A percentile compares a stretch with the other conserved stretches of the same genome.
phyloP scores from a whole-genome alignment of 306 rosid species.

The Lathyrus sativus region DNA sequence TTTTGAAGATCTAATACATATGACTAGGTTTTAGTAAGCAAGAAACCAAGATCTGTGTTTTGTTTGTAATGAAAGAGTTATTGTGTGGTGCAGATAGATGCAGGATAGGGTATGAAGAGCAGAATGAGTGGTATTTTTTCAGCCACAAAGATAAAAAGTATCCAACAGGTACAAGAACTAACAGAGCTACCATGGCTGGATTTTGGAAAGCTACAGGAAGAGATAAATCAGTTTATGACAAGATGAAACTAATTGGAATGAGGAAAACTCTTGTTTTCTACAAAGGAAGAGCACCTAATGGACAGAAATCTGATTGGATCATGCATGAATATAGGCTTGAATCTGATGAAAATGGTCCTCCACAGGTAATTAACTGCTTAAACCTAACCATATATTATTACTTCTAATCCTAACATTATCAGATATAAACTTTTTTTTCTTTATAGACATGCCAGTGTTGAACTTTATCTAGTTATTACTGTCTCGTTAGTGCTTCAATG shows the following conservation, averaged over 20 bases:
- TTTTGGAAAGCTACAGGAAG: conserved; percentile 98
- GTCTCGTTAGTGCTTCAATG: conserved; percentile 22
- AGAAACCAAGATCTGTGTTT: background rate
- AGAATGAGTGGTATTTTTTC: conserved; percentile 94
- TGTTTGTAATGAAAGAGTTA: background rate
- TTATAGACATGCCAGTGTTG: conserved; percentile 10
- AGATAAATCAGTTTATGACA: conserved; percentile 87
- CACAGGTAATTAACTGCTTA: conserved; percentile 56
- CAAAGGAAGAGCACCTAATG: conserved; percentile 94
- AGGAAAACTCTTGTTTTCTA: conserved; percentile 96
- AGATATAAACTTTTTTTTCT: background rate
- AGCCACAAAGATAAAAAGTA: conserved; percentile 97
- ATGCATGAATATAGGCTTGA: conserved; percentile 96
- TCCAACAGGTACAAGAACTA: conserved; percentile 97
- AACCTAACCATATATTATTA: conserved; percentile 36
- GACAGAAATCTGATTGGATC: conserved; percentile 95
- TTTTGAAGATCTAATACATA: conserved; percentile 26
- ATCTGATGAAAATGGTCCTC: conserved; percentile 83
- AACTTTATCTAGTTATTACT: conserved; percentile 21
- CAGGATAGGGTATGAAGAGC: conserved; percentile 96
- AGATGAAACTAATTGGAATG: conserved; percentile 82
- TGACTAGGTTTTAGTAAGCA: background rate
- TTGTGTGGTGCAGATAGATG: conserved; percentile 67
- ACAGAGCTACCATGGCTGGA: conserved; percentile 93
- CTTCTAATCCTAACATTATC: background rate